Percentiles rank a stretch among this genome's conserved stretches.
These are phyloP conservation scores for Trichosporon coremiiforme DNA, from an alignment of 1,284 basidiomycete species.

Conservation along the genomic window DNA sequence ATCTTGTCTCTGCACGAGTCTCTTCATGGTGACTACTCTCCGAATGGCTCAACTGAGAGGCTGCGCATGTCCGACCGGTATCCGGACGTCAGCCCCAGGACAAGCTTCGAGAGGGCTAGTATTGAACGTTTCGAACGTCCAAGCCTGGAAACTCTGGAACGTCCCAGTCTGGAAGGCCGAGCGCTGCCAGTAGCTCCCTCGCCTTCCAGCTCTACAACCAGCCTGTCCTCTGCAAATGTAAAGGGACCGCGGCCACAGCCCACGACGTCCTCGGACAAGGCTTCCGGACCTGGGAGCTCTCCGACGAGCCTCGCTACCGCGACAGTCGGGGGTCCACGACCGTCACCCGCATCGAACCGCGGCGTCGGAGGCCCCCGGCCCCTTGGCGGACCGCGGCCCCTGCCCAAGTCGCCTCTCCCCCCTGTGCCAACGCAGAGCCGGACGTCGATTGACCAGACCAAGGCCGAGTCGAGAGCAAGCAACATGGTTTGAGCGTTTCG, in stretches of 20 bases:
- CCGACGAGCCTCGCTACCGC: not conserved
- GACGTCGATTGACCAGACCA: not conserved
- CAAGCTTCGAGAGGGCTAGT: not conserved
- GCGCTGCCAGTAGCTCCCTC: not conserved
- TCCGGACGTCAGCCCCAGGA: not conserved
- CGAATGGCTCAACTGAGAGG: not conserved
- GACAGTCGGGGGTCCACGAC: not conserved
- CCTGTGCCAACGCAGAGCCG: not conserved
- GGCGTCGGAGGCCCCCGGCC: not conserved
- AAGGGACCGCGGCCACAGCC: not conserved
- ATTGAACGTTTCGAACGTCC: not conserved
- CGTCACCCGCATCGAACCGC: not conserved
- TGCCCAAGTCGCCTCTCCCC: constrained; percentile 8
- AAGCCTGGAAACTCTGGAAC: not conserved
- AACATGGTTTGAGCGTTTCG: not conserved
- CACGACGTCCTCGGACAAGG: not conserved
- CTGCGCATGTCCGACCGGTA: constrained; percentile 13
- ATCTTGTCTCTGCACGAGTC: constrained; percentile 6
- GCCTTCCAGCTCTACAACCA: not conserved
- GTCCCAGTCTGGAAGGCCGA: constrained; percentile 12
- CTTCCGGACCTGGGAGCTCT: not conserved
- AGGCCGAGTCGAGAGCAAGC: not conserved
- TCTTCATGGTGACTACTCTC: not conserved
- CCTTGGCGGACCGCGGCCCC: not conserved
- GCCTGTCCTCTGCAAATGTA: not conserved